Evolutionary conservation across 164 flowering plant species (phyloP).

Genomic region (Kingdonia uniflora): DNA sequence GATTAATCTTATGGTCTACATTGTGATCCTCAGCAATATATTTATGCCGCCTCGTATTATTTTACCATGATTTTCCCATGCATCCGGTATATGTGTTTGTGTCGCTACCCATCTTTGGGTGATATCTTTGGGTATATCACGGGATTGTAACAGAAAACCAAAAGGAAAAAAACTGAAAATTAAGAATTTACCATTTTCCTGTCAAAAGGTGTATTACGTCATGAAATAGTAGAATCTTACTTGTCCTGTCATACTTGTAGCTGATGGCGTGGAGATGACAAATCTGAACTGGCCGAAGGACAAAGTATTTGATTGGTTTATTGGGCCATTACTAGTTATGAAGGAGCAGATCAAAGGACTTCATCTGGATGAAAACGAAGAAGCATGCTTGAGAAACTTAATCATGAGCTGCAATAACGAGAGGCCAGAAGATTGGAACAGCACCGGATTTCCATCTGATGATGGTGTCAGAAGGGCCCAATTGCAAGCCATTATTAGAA

Average conservation of each 20-base stretch:
- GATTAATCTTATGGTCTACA: too few species aligned
- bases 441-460: constrained; percentile 49
- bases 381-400: constrained; percentile 43
- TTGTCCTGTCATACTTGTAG: constrained; percentile 30
- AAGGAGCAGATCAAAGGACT: constrained; percentile 81
- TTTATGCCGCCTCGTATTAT: too few species aligned
- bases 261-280: constrained; percentile 58
- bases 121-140: too few species aligned
- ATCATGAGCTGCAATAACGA: constrained; percentile 43
- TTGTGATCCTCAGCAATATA: too few species aligned
- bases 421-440: constrained; percentile 68
- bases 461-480: constrained; percentile 67
- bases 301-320: constrained; percentile 71
- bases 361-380: constrained; percentile 50
- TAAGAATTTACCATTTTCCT: too few species aligned
- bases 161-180: too few species aligned
- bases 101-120: too few species aligned
- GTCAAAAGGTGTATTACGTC: too few species aligned
- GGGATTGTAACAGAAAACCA: too few species aligned
- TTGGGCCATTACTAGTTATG: constrained; percentile 65
- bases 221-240: too few species aligned
- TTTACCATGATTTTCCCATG: too few species aligned
- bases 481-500: constrained; percentile 71
- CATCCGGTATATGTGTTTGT: too few species aligned
- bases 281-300: constrained; percentile 54